phyloP scores from a whole-genome alignment of 805 yeast species.

The Candida vartiovaarae region DNA sequence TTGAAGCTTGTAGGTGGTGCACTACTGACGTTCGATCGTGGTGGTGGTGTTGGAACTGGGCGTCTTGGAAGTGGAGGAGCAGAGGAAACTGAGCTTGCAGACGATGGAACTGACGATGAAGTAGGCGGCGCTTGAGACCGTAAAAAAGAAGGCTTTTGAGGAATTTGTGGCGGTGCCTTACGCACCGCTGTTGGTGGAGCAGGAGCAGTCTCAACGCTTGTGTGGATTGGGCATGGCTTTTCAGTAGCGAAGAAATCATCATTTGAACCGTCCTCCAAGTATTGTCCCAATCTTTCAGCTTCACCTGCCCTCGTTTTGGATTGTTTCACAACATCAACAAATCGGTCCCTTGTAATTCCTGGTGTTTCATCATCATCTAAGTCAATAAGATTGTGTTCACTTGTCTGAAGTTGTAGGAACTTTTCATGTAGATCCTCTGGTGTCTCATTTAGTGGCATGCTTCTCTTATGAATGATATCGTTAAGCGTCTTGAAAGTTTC shows the following conservation, averaged over 20 bases:
- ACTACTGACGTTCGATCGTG: slow-evolving; percentile 5
- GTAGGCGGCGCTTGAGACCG: slow-evolving; percentile 2
- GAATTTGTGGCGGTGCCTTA: slow-evolving; percentile 20
- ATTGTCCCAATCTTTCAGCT: slow-evolving; percentile 23
- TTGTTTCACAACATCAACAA: slow-evolving; percentile 8
- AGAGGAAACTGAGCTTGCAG: background rate
- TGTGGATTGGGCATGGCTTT: too few relatives aligned
- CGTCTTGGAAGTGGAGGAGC: slow-evolving; percentile 20
- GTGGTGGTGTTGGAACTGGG: slow-evolving; percentile 27
- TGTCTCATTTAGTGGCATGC: slow-evolving; percentile 21
- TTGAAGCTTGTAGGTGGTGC: slow-evolving; percentile 16
- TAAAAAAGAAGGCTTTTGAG: slow-evolving; percentile 18
- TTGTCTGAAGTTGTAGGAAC: slow-evolving; percentile 19
- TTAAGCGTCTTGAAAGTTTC: slow-evolving; percentile 21
- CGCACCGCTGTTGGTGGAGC: slow-evolving; percentile 8
- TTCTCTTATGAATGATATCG: slow-evolving; percentile 17
- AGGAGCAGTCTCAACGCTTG: background rate
- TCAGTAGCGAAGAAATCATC: slow-evolving; percentile 13
- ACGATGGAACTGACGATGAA: background rate
- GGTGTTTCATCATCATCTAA: slow-evolving; percentile 17
- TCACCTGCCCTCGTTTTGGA: slow-evolving; percentile 11
- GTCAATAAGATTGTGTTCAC: slow-evolving; percentile 25
- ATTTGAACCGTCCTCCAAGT: slow-evolving; percentile 23
- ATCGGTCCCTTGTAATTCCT: slow-evolving; percentile 16
- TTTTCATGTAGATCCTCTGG: slow-evolving; percentile 14